Evolutionary conservation across 1,284 basidiomycete species (phyloP).

Genomic region (Cystobasidium slooffiae): DNA sequence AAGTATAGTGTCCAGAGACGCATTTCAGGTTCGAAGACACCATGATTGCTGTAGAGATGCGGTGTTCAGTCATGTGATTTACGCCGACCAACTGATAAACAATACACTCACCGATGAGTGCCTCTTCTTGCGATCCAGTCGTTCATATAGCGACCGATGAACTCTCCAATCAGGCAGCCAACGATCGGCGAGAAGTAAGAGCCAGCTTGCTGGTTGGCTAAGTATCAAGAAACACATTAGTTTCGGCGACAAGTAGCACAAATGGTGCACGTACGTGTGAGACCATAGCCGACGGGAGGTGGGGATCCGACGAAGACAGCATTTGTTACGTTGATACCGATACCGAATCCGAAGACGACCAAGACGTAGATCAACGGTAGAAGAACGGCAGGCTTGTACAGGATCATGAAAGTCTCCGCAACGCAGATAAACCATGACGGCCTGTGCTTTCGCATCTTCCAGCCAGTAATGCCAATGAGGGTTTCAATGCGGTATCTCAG

Average conservation of each 20-base stretch:
- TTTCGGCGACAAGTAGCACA: slow-evolving; percentile 64
- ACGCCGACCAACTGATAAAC: too few species aligned
- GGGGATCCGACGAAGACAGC: slow-evolving; percentile 70
- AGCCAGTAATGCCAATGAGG: slow-evolving; percentile 69
- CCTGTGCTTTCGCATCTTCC: slow-evolving; percentile 67
- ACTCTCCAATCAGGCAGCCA: slow-evolving; percentile 69
- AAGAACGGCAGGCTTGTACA: slow-evolving; percentile 70
- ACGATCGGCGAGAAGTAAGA: slow-evolving; percentile 57
- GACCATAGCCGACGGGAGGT: slow-evolving; percentile 65
- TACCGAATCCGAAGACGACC: slow-evolving; percentile 69
- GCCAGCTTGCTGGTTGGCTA: slow-evolving; percentile 34
- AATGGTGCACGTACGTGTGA: slow-evolving; percentile 58
- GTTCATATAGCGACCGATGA: slow-evolving; percentile 69
- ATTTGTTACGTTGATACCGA: slow-evolving; percentile 75
- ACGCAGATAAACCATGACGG: slow-evolving; percentile 63
- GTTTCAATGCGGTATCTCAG: slow-evolving; percentile 66
- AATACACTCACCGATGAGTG: slow-evolving; percentile 22
- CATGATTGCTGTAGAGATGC: slow-evolving; percentile 64
- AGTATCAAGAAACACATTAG: neutral
- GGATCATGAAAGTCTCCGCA: slow-evolving; percentile 62
- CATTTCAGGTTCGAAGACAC: slow-evolving; percentile 72
- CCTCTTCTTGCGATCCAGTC: slow-evolving; percentile 59
- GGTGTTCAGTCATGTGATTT: neutral
- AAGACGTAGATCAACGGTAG: slow-evolving; percentile 66
- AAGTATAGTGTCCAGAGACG: slow-evolving; percentile 72